phyloP scores from a whole-genome alignment of 1,284 basidiomycete genomes.

The Pseudomicrostroma phylloplanum region DNA sequence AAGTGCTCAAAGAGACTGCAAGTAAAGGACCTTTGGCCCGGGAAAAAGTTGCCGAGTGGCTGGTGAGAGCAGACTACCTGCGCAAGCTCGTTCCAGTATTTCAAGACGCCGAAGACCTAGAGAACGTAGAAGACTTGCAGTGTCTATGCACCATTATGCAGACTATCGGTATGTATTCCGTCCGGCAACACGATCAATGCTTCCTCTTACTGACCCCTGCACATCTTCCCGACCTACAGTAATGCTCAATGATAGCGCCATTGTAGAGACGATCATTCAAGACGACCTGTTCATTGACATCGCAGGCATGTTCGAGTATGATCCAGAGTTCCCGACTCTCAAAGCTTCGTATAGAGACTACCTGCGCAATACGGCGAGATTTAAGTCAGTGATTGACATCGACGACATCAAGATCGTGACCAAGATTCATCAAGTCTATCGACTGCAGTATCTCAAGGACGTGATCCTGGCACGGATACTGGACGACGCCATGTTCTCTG shows the following conservation, averaged over 20 bases:
- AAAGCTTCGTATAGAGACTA: constrained; percentile 96
- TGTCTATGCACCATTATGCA: constrained; percentile 87
- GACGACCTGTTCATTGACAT: constrained; percentile 89
- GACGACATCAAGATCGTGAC: constrained; percentile 40
- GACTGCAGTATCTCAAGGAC: constrained; percentile 93
- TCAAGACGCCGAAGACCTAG: constrained; percentile 81
- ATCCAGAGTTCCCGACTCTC: constrained; percentile 85
- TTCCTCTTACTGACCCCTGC: constrained; percentile 5
- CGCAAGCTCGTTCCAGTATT: constrained; percentile 77
- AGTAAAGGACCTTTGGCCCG: constrained; percentile 56
- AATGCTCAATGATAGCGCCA: constrained; percentile 84
- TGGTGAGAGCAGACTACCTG: constrained; percentile 69
- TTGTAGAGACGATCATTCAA: constrained; percentile 90
- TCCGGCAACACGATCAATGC: background rate
- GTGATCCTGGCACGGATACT: constrained; percentile 89
- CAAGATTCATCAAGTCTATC: constrained; percentile 90
- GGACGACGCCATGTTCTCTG: constrained; percentile 94
- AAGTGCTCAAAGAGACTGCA: constrained; percentile 35
- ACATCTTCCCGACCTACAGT: constrained; percentile 57
- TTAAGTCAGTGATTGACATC: constrained; percentile 53
- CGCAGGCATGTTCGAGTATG: constrained; percentile 94
- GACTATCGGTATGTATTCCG: constrained; percentile 68
- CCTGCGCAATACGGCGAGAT: constrained; percentile 70
- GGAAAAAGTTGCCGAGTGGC: constrained; percentile 68
- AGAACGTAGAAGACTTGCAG: constrained; percentile 81